phyloP scores from a whole-genome alignment of 345 rosid genomes.

The Melaleuca alternifolia region DNA sequence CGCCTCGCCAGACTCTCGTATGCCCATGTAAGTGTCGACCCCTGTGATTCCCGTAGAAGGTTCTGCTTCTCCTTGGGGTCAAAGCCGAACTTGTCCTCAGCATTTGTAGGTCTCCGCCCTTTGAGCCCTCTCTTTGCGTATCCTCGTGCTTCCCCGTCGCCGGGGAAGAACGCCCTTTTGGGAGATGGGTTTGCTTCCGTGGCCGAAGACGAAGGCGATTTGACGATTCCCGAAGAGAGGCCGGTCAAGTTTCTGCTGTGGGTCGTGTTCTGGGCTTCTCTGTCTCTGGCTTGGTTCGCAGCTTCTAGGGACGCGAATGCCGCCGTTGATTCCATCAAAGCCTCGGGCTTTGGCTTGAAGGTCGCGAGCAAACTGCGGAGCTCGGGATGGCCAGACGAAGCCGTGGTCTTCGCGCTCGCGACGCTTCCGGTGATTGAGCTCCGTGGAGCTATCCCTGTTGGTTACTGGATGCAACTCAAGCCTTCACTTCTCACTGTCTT shows the following conservation, averaged over 20 bases:
- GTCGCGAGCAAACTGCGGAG: slow-evolving; percentile 54
- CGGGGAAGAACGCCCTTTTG: not conserved
- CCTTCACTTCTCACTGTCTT: slow-evolving; percentile 43
- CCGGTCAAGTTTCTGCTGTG: slow-evolving; percentile 40
- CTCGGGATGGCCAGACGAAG: slow-evolving; percentile 76
- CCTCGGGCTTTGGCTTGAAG: slow-evolving; percentile 69
- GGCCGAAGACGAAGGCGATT: slow-evolving; percentile 15
- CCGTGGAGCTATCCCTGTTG: slow-evolving; percentile 94
- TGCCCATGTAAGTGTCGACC: not conserved
- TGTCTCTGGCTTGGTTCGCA: slow-evolving; percentile 73
- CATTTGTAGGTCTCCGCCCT: not conserved
- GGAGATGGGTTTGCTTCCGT: not conserved
- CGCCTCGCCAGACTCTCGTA: slow-evolving; percentile 2
- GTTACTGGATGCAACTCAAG: slow-evolving; percentile 91
- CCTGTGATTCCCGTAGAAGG: not conserved
- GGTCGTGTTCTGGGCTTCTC: slow-evolving; percentile 65
- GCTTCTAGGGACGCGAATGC: slow-evolving; percentile 77
- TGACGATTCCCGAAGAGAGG: slow-evolving; percentile 20
- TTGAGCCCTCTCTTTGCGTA: not conserved
- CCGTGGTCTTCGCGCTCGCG: slow-evolving; percentile 83
- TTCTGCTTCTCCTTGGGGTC: not conserved
- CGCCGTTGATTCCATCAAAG: slow-evolving; percentile 66
- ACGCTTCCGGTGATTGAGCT: slow-evolving; percentile 90
- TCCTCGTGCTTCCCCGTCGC: not conserved
- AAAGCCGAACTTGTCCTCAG: not conserved